phyloP scores from a whole-genome alignment of 305 asterid species.

The Solanum hybrid region DNA sequence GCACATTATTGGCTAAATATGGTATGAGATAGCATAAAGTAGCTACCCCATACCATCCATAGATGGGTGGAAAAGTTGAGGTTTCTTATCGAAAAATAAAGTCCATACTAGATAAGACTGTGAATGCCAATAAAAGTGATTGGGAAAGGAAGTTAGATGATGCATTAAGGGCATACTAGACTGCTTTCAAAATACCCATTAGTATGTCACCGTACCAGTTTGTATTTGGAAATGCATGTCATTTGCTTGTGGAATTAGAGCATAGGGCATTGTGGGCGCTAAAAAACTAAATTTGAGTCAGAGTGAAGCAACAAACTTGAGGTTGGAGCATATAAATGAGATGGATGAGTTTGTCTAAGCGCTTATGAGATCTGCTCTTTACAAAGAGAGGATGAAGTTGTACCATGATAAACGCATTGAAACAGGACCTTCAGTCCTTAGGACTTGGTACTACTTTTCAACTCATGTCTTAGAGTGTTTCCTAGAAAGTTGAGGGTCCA shows the following conservation, averaged over 20 bases:
- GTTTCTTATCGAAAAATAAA: neutral
- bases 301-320: no score
- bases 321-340: no score
- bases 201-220: neutral
- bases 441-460: no score
- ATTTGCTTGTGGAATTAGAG: neutral
- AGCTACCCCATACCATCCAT: neutral
- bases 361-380: no score
- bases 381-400: no score
- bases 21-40: neutral
- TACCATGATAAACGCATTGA: no score
- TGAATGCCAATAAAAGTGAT: neutral
- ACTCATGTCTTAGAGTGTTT: no score
- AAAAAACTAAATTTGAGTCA: no score
- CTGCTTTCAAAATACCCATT: neutral
- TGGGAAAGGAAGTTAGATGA: neutral
- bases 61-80: neutral
- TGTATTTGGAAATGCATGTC: neutral
- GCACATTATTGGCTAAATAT: neutral
- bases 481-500: no score
- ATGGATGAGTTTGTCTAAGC: no score
- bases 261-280: neutral
- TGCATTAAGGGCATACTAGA: neutral
- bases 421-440: no score
- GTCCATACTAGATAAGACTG: neutral